A percentile compares a stretch with the other conserved stretches of the same genome.
Conservation (phyloP, 345 rosid genomes). For the Syzygium oleosum region DNA sequence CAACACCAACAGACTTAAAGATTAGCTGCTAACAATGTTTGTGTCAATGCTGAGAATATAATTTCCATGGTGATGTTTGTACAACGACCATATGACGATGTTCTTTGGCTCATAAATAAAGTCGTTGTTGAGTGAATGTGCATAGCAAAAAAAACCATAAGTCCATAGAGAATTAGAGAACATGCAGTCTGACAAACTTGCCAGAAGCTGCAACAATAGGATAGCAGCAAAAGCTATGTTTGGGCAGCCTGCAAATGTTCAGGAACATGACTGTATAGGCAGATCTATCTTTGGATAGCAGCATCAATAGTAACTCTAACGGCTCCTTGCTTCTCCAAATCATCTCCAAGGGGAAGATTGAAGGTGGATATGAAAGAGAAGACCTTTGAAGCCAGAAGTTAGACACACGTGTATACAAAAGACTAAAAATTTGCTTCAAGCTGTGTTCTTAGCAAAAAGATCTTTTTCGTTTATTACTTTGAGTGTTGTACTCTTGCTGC, state of each 20-base stretch:
- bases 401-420: no score
- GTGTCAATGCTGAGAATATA: background rate
- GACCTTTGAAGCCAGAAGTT: background rate
- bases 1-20: rapidly evolving
- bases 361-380: background rate
- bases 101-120: background rate
- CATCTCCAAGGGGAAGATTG: background rate
- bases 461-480: no score
- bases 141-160: background rate
- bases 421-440: no score
- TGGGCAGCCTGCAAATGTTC: background rate
- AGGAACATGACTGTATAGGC: background rate
- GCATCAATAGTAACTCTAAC: rapidly evolving
- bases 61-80: background rate
- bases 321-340: background rate
- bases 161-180: background rate
- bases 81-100: background rate
- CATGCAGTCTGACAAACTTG: rapidly evolving
- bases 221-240: no score
- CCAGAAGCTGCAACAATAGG: rapidly evolving
- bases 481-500: no score
- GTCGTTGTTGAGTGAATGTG: rapidly evolving
- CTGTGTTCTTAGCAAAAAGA: no score
- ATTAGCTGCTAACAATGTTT: rapidly evolving
- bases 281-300: rapidly evolving